A percentile compares a stretch with the other conserved stretches of the same genome.
Conservation (phyloP, 2,329 filamentous ascomycete genomes). For the Harringtonia lauricola region DNA sequence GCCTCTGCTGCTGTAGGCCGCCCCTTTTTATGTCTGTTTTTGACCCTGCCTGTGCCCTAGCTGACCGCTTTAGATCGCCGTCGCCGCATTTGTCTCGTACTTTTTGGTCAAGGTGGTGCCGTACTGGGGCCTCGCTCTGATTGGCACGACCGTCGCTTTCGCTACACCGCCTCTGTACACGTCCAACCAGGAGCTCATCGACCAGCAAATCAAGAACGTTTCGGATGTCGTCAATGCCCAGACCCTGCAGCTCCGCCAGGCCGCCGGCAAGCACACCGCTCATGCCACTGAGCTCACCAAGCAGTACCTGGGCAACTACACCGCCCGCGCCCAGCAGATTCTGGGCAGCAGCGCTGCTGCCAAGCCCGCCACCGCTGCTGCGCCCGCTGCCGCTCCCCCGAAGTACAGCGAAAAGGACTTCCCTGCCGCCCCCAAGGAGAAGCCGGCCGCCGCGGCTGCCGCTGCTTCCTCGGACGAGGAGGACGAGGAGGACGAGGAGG, state of each 20-base stretch:
- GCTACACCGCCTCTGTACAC: constrained; percentile 53
- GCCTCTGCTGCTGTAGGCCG: constrained; percentile 47
- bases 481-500: constrained; percentile 22
- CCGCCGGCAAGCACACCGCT: constrained; percentile 53
- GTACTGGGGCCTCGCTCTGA: constrained; percentile 56
- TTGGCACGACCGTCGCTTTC: constrained; percentile 49
- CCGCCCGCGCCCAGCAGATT: constrained; percentile 54
- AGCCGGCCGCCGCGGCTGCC: constrained; percentile 31
- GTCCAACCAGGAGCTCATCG: constrained; percentile 59
- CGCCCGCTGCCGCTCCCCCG: constrained; percentile 7
- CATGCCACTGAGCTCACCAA: constrained; percentile 53
- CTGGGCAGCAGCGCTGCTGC: constrained; percentile 38
- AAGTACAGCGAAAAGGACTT: constrained; percentile 34
- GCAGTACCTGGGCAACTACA: constrained; percentile 58
- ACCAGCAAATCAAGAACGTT: constrained; percentile 47
- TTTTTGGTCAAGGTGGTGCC: constrained; percentile 59
- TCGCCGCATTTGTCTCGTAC: constrained; percentile 54
- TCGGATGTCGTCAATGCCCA: constrained; percentile 49
- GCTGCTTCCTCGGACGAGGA: no score
- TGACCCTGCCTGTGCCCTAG: not conserved
- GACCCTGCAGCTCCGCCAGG: constrained; percentile 48
- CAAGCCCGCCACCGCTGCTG: constrained; percentile 17
- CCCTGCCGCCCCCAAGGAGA: constrained; percentile 30
- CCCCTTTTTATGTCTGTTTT: constrained; percentile 2
- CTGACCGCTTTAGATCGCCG: constrained; percentile 34